Percentiles rank a stretch among this genome's conserved stretches.
Evolutionary conservation across 2,329 filamentous ascomycete species (phyloP).

Genomic region (Trichoderma aggressivum): DNA sequence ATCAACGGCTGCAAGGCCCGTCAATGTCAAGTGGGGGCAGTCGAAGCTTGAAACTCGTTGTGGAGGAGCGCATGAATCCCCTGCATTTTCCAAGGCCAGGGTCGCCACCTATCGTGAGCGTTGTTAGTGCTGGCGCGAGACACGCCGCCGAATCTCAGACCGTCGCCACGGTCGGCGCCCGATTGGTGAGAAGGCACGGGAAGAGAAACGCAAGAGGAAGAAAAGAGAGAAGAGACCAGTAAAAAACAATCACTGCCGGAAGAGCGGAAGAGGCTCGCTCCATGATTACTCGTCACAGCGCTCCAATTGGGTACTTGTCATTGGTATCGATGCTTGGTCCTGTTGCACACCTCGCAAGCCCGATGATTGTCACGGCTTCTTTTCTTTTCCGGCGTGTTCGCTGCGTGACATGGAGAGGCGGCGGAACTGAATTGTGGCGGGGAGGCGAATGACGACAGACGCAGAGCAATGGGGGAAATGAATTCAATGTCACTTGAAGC

Average conservation of each 20-base stretch:
- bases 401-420: background rate
- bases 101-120: background rate
- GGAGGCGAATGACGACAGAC: slow-evolving; percentile 2
- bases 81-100: slow-evolving; percentile 11
- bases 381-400: background rate
- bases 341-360: background rate
- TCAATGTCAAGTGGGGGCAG: slow-evolving; percentile 3
- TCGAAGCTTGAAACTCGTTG: slow-evolving; percentile 16
- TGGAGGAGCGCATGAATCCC: slow-evolving; percentile 15
- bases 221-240: background rate
- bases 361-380: background rate
- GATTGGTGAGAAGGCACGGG: background rate
- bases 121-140: slow-evolving; percentile 14
- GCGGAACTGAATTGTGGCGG: background rate
- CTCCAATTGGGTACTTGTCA: background rate
- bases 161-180: background rate
- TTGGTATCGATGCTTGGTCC: background rate
- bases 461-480: background rate
- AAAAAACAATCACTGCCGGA: background rate
- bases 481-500: slow-evolving; percentile 2
- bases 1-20: background rate
- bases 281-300: background rate
- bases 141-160: slow-evolving; percentile 18
- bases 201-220: background rate
- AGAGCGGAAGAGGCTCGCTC: background rate